Evolutionary conservation across 441 rosid species (phyloP), one percentile per base, ranked within the genome.

Genomic region (Pelargonium fulgidum): DNA sequence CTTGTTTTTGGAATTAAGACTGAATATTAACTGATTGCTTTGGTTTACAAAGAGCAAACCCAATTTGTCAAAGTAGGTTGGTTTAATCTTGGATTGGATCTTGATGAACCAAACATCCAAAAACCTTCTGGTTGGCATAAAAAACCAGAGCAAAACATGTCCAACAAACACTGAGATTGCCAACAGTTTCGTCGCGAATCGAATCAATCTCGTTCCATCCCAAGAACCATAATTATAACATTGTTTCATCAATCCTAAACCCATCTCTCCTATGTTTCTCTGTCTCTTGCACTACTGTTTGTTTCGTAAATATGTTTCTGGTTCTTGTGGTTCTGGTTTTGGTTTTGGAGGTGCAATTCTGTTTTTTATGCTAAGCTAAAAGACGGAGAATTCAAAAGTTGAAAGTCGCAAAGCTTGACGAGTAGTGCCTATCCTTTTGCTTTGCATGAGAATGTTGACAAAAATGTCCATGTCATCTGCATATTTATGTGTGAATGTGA

Each of bases 131-230:
- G 88, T 87, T 56, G 92, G 87, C 83, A 72, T 62, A 84, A 85
- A 68, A 50, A 85, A 73, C 95, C 90, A 89, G 65, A 87, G 7
- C 77, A 86, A 65, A n/a, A 82, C 58, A 76, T 73, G 75, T 17
- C 89, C 95, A 20, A 76, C n/a, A 70, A 74, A 72, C 12, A 84
- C 62, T 50, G 45, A 66, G 61, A 73, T 56, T 0, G 68, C 7
- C 48, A 83, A 65, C 3, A 77, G 33, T 79, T 76, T 80, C 48
- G 78, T 77, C 24, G 39, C 62, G 22, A 7, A 42, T 42, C 12
- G 47, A 42, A 42, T 10, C 9, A 42, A 1, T 42, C 47, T 42
- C 1, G 12, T 42, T 1, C 47, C 47, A 42, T 42, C 59, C 59
- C 59, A 52, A 7, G 47, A 52, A 52, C 16, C 59, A 52, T 0